phyloP scores from a whole-genome alignment of 331 rosid genomes.

The Stylosanthes scabra region DNA sequence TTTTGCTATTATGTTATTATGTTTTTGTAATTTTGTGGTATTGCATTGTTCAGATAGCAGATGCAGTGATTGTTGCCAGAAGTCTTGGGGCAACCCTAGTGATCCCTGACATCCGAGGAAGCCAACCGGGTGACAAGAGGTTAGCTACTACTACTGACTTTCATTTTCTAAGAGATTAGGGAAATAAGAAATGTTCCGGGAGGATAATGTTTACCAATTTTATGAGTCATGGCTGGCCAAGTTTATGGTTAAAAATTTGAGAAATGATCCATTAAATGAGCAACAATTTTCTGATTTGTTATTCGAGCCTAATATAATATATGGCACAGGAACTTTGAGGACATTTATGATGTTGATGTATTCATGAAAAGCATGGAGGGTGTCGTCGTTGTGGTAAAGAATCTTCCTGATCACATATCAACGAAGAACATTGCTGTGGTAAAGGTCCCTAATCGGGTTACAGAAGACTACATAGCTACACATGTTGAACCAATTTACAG shows the following conservation, averaged over 20 bases:
- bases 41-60: conserved; percentile 67
- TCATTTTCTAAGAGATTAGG: neutral
- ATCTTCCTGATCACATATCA: conserved; percentile 67
- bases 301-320: conserved; percentile 21
- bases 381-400: conserved; percentile 76
- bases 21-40: conserved; percentile 20
- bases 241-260: conserved; percentile 3
- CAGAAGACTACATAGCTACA: conserved; percentile 76
- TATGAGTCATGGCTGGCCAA: conserved; percentile 16
- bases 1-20: neutral
- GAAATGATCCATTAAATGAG: neutral
- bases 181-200: neutral
- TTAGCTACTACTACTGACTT: conserved; percentile 40
- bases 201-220: conserved; percentile 11
- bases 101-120: conserved; percentile 94
- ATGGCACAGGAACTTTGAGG: conserved; percentile 80
- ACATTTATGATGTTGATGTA: conserved; percentile 74
- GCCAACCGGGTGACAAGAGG: conserved; percentile 94
- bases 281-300: neutral
- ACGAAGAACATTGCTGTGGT: conserved; percentile 73
- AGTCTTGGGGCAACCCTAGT: conserved; percentile 94
- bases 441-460: conserved; percentile 91
- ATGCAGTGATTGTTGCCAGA: conserved; percentile 94
- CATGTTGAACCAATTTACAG: conserved; percentile 78
- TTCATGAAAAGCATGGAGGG: conserved; percentile 85